Conservation (phyloP, 768 basidiomycete genomes). For the Botryobasidium botryosum region DNA sequence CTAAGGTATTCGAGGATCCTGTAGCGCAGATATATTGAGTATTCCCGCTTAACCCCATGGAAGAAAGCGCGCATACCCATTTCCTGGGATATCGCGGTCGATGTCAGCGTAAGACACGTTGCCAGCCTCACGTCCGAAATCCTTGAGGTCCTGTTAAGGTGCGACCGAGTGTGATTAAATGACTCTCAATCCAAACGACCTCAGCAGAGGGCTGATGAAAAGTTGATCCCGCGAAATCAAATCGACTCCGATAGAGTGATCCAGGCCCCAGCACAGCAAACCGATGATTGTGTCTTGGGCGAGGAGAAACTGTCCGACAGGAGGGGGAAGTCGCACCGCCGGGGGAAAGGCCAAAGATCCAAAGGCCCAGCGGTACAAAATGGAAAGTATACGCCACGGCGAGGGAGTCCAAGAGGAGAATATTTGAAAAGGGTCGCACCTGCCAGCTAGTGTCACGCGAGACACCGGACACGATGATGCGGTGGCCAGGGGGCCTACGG, state of each 20-base stretch:
- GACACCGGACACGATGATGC: slow-evolving; percentile 74
- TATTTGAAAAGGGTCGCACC: slow-evolving; percentile 40
- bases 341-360: too few species aligned
- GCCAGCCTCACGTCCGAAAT: slow-evolving; percentile 88
- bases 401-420: not conserved
- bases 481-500: slow-evolving; percentile 50
- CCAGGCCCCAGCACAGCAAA: too few species aligned
- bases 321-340: too few species aligned
- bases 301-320: too few species aligned
- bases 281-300: too few species aligned
- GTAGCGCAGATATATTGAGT: not conserved
- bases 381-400: too few species aligned
- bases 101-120: slow-evolving; percentile 91
- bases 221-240: too few species aligned
- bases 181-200: too few species aligned
- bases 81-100: slow-evolving; percentile 67
- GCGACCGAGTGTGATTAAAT: too few species aligned
- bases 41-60: slow-evolving; percentile 3
- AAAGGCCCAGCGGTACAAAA: too few species aligned
- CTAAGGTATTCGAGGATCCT: slow-evolving; percentile 86
- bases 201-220: too few species aligned
- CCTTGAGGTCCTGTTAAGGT: slow-evolving; percentile 87
- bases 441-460: slow-evolving; percentile 97
- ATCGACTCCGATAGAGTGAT: too few species aligned
- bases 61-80: slow-evolving; percentile 47